Percentiles rank a stretch among this genome's conserved stretches.
Evolutionary conservation across 352 stramenopile species (phyloP).

Genomic region (Elongisporangium undulatum): DNA sequence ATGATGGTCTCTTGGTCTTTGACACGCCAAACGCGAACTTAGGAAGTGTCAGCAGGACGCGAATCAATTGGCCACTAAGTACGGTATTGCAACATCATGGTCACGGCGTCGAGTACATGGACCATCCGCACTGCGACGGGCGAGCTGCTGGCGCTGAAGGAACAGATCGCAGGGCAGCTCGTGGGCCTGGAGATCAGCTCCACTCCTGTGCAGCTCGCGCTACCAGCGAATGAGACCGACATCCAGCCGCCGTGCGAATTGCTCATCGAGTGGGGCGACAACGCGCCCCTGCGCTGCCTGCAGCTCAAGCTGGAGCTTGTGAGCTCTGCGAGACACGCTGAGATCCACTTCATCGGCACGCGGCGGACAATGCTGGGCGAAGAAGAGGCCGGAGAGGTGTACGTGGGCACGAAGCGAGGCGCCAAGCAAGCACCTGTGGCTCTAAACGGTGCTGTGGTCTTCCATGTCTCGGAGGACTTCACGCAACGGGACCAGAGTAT

Average conservation of each 20-base stretch:
- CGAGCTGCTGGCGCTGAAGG: background rate
- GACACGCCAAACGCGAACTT: background rate
- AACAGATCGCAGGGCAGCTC: background rate
- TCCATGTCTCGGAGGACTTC: constrained; percentile 44
- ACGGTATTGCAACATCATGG: background rate
- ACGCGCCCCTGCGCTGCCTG: constrained; percentile 30
- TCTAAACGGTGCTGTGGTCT: constrained; percentile 17
- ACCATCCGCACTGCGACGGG: background rate
- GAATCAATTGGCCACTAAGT: background rate
- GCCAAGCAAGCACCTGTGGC: background rate
- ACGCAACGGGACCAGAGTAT: constrained; percentile 41
- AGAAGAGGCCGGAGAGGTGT: constrained; percentile 56
- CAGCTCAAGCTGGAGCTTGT: constrained; percentile 43
- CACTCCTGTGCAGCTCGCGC: background rate
- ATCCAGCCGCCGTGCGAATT: constrained; percentile 31
- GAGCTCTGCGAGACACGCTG: constrained; percentile 67
- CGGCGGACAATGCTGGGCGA: constrained; percentile 53
- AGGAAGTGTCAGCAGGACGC: background rate
- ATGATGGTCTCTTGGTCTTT: constrained; percentile 13
- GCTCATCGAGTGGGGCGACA: constrained; percentile 22
- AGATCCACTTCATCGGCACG: constrained; percentile 51
- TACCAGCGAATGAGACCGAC: background rate
- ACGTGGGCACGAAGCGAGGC: constrained; percentile 69
- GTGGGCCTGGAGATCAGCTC: background rate
- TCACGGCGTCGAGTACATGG: background rate